Evolutionary conservation across 352 stramenopile genomes (phyloP).

Genomic region (Stramenopiles sp.): DNA sequence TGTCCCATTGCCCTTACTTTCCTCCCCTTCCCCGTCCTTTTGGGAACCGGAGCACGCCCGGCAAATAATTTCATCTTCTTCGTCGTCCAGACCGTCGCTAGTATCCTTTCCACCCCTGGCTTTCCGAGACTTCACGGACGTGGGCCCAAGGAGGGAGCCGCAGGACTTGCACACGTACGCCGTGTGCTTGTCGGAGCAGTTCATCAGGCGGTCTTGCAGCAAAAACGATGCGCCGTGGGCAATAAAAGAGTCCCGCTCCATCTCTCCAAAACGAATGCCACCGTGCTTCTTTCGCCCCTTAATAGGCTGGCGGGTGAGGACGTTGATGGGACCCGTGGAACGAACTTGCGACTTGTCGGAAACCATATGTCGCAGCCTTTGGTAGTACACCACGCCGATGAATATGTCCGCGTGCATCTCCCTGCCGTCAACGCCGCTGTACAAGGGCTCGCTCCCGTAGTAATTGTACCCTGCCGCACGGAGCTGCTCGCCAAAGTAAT

Average conservation of each 20-base stretch:
- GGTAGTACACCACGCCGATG: slow-evolving; percentile 99
- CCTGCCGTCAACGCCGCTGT: slow-evolving; percentile 92
- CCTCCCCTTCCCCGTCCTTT: neutral
- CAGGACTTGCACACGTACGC: slow-evolving; percentile 83
- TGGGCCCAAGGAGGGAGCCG: slow-evolving; percentile 39
- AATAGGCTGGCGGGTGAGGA: slow-evolving; percentile 94
- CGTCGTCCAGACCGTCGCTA: neutral
- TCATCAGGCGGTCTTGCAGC: slow-evolving; percentile 88
- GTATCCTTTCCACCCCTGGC: too few relatives aligned
- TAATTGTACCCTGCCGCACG: slow-evolving; percentile 87
- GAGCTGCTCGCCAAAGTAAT: slow-evolving; percentile 98
- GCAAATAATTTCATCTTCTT: neutral
- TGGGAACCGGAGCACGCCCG: neutral
- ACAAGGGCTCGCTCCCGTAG: slow-evolving; percentile 96
- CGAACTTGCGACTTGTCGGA: slow-evolving; percentile 99
- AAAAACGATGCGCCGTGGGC: slow-evolving; percentile 72
- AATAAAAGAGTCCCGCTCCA: slow-evolving; percentile 96
- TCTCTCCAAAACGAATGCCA: slow-evolving; percentile 97
- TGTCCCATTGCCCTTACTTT: neutral
- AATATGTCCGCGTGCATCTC: slow-evolving; percentile 99
- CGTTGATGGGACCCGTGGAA: slow-evolving; percentile 90
- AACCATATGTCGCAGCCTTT: slow-evolving; percentile 99
- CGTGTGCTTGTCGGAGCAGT: slow-evolving; percentile 96
- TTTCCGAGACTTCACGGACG: neutral
- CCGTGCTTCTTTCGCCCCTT: slow-evolving; percentile 97